phyloP scores from a whole-genome alignment of 345 rosid species.

The Clausena lansium region DNA sequence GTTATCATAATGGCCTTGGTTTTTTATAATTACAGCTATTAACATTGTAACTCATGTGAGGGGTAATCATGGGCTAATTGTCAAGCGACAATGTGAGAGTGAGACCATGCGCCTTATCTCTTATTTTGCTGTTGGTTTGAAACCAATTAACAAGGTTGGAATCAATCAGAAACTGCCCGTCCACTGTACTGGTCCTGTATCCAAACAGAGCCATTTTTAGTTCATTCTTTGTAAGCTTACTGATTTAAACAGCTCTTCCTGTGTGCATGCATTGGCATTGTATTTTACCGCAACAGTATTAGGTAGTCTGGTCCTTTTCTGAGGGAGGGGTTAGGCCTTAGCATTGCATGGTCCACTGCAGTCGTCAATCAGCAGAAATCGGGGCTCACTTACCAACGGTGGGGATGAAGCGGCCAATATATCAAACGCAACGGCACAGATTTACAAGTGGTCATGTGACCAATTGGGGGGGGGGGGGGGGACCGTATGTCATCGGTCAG shows the following conservation, averaged over 20 bases:
- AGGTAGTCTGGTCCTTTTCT: neutral
- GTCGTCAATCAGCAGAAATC: neutral
- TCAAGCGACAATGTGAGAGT: neutral
- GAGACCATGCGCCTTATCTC: neutral
- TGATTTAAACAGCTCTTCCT: neutral
- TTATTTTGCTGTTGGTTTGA: neutral
- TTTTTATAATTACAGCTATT: neutral
- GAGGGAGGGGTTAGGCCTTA: neutral
- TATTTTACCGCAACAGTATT: neutral
- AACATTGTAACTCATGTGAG: neutral
- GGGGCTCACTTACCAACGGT: neutral
- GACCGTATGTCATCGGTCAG: neutral
- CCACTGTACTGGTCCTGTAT: neutral
- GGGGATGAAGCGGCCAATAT: neutral
- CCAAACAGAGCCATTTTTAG: neutral
- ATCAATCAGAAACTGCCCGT: neutral
- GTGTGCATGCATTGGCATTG: neutral
- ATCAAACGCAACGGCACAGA: neutral
- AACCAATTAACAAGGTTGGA: neutral
- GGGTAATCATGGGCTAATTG: slow-evolving; percentile 1
- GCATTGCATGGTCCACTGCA: neutral
- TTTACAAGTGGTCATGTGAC: neutral
- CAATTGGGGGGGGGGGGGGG: slow-evolving; percentile 10
- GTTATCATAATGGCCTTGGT: neutral
- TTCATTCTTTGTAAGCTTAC: neutral